Base-by-base conservation (phyloP, 495 filamentous ascomycete genomes). In the Beverwykella pulmonaria region DNA sequence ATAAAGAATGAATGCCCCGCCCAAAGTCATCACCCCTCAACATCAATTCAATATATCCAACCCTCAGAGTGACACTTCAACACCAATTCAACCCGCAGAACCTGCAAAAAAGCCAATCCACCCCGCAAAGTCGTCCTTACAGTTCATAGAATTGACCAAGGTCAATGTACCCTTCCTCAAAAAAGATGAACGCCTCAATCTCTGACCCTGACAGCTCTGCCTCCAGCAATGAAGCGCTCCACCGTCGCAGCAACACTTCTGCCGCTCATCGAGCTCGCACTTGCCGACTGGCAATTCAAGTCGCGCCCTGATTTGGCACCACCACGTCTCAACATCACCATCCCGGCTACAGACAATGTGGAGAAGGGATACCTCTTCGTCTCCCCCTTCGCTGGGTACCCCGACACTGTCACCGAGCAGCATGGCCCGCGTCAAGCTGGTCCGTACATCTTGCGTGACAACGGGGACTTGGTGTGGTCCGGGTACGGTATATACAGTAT, bases 161-260 rank as follows among this genome's bases (percentile, higher is more conserved):
- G 82, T 84, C 81, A 83, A 84, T 84, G 82, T 83, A 83, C 80
- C 81, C 80, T 74, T 71, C 76, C 67, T 72, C 74, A 27, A 46
- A 73, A 58, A 75, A 30, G 26, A 77, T 77, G 69, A 59, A 71
- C 57, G 59, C 64, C 66, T 72, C 66, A 62, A 65, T 71, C 69
- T 75, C 82, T 84, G 74, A 71, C 70, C 71, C 73, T 74, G 75
- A 36, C 53, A 64, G 50, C 29, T 9, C 49, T 54, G 61, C 32
- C 22, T 30, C 29, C 25, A 20, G 20, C 19, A 15, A 83, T 81
- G 78, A 77, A 75, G 57, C 57, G 69, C 57, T 49, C 58, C 30
- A 22, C 73, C 30, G 46, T 76, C 32, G 70, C 67, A 41, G 64
- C 73, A 17, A 63, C 71, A 14, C 66, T 69, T 23, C 25, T 74